Percentiles rank a stretch among this genome's conserved stretches.
These are phyloP conservation scores for Candida railenensis DNA, from an alignment of 805 yeast species.

Conservation along the genomic window DNA sequence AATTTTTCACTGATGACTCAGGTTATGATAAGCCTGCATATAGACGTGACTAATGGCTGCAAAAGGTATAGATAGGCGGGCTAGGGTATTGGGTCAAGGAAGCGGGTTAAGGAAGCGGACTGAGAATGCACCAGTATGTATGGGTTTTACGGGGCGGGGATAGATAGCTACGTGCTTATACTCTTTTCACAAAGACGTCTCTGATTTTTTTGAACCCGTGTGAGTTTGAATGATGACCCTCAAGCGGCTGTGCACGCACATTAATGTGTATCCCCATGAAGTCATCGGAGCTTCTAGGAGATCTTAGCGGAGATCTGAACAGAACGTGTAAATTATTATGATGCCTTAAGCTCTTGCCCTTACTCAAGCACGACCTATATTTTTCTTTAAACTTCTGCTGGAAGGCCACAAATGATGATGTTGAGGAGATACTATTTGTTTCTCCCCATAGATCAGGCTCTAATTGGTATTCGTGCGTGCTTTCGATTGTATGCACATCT, in stretches of 20 bases:
- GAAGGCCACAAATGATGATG: conserved; percentile 2
- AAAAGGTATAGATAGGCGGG: no score
- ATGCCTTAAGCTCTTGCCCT: background rate
- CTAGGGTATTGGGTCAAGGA: no score
- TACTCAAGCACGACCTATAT: conserved; percentile 7
- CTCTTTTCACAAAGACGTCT: no score
- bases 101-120: no score
- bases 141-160: no score
- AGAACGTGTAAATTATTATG: conserved; percentile 5
- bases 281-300: background rate
- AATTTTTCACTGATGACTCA: background rate
- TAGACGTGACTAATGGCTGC: background rate
- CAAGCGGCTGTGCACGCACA: no score
- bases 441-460: background rate
- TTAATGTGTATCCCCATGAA: no score
- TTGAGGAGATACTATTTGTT: background rate
- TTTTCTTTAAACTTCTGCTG: conserved; percentile 6
- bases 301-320: conserved; percentile 5
- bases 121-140: no score
- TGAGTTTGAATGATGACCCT: no score
- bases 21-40: background rate
- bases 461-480: background rate
- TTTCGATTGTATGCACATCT: conserved; percentile 23
- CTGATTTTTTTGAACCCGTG: no score
- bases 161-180: no score